These are phyloP conservation scores for Acanthamoeba healyi DNA, from an alignment of 208 protist species.

Conservation along the genomic window DNA sequence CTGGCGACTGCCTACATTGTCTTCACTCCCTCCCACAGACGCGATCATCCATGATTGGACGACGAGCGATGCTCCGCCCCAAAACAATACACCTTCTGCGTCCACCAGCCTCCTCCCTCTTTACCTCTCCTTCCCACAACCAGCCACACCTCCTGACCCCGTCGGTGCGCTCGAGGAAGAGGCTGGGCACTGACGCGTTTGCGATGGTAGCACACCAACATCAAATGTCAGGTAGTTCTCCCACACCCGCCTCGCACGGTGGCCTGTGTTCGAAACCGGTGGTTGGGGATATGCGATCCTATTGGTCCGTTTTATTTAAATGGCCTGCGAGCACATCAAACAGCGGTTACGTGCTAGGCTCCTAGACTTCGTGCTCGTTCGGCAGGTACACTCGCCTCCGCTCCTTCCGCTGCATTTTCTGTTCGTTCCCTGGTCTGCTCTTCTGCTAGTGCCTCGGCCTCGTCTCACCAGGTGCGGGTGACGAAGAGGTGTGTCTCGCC, in stretches of 20 bases:
- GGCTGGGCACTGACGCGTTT: too few relatives aligned
- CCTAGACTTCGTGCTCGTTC: neutral
- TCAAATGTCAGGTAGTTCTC: too few relatives aligned
- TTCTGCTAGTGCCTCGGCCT: neutral
- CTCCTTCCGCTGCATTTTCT: conserved; percentile 28
- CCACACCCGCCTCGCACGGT: too few relatives aligned
- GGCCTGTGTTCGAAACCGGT: neutral
- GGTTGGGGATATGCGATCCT: too few relatives aligned
- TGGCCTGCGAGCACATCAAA: too few relatives aligned
- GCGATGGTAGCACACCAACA: too few relatives aligned
- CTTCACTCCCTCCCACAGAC: conserved; percentile 21
- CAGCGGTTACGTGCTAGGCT: too few relatives aligned
- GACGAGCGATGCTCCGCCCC: neutral
- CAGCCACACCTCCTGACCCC: too few relatives aligned
- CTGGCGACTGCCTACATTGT: conserved; percentile 50
- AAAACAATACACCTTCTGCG: neutral
- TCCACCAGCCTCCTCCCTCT: neutral
- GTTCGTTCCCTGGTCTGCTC: neutral
- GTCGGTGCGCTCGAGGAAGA: too few relatives aligned
- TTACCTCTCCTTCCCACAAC: too few relatives aligned
- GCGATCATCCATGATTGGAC: neutral
- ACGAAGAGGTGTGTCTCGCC: neutral
- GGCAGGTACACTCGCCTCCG: neutral
- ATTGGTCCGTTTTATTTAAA: too few relatives aligned
- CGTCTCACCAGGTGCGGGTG: neutral